Conservation (phyloP, 2,329 filamentous ascomycete genomes). For the Penicillium hesseltinei region DNA sequence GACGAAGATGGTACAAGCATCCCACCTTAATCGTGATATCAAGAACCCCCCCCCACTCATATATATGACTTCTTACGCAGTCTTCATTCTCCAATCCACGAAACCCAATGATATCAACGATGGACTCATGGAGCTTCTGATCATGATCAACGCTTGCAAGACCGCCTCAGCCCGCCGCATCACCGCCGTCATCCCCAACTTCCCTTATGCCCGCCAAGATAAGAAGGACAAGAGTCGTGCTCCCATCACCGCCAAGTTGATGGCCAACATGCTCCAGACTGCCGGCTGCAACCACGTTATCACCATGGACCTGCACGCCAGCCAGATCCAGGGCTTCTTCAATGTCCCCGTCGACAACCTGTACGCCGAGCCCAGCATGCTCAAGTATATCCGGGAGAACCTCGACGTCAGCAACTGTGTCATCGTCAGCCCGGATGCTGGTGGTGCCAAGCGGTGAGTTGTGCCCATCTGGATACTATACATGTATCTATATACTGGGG, state of each 20-base stretch:
- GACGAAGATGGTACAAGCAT: conserved; percentile 76
- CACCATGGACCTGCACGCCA: conserved; percentile 93
- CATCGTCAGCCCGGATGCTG: conserved; percentile 92
- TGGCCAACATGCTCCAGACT: conserved; percentile 96
- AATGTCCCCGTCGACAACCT: conserved; percentile 78
- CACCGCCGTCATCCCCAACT: conserved; percentile 93
- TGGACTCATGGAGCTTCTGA: conserved; percentile 94
- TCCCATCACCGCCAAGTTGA: conserved; percentile 93
- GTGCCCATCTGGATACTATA: neutral
- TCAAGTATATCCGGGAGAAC: conserved; percentile 89
- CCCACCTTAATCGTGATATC: conserved; percentile 13
- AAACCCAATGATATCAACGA: conserved; percentile 96
- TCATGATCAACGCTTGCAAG: conserved; percentile 96
- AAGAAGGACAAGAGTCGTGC: conserved; percentile 96
- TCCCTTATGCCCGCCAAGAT: conserved; percentile 93
- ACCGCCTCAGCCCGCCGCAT: conserved; percentile 83
- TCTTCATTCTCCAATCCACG: conserved; percentile 95
- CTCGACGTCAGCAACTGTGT: conserved; percentile 78
- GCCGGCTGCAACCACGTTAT: conserved; percentile 92
- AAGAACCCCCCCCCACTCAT: conserved; percentile 11
- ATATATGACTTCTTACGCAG: conserved; percentile 42
- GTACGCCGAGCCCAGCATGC: conserved; percentile 88
- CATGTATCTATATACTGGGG: neutral
- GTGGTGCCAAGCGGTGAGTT: conserved; percentile 78
- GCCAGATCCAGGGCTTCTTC: conserved; percentile 95